Evolutionary conservation across 257 asterid species (phyloP).

Genomic region (Nicotiana tomentosiformis): DNA sequence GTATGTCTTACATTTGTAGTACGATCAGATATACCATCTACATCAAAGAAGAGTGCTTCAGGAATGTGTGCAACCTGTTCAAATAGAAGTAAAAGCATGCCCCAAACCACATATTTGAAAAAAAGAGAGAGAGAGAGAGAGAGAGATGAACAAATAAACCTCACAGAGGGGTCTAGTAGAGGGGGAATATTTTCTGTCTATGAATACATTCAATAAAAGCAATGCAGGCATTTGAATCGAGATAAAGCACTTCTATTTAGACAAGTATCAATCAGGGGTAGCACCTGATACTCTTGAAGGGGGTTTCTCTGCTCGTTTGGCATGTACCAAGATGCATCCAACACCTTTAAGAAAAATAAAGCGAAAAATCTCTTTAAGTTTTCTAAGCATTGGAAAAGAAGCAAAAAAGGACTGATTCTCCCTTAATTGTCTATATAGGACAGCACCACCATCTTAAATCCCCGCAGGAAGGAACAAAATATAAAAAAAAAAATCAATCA

Average conservation of each 20-base stretch:
- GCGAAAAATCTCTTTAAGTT: not conserved
- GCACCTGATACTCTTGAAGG: constrained; percentile 95
- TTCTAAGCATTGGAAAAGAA: not conserved
- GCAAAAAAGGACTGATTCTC: not conserved
- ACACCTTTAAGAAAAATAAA: constrained; percentile 43
- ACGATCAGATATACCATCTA: constrained; percentile 82
- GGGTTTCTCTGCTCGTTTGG: constrained; percentile 97
- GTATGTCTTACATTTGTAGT: constrained; percentile 55
- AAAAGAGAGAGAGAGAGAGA: not conserved
- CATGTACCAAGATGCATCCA: constrained; percentile 99
- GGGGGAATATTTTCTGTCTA: not conserved
- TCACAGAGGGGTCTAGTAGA: not conserved
- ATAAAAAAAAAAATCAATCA: not conserved
- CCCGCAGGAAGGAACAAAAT: not conserved
- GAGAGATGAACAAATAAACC: not conserved
- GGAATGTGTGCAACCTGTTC: constrained; percentile 97
- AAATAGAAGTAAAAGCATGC: constrained; percentile 4
- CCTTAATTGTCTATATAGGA: not conserved
- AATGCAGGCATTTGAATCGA: not conserved
- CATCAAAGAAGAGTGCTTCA: constrained; percentile 90
- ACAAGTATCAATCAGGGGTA: not conserved
- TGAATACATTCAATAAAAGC: not conserved
- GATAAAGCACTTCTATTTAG: not conserved
- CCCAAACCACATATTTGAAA: not conserved
- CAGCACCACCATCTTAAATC: not conserved